Base-by-base conservation (phyloP, 352 stramenopile genomes). In the Phytopythium aichiense region DNA sequence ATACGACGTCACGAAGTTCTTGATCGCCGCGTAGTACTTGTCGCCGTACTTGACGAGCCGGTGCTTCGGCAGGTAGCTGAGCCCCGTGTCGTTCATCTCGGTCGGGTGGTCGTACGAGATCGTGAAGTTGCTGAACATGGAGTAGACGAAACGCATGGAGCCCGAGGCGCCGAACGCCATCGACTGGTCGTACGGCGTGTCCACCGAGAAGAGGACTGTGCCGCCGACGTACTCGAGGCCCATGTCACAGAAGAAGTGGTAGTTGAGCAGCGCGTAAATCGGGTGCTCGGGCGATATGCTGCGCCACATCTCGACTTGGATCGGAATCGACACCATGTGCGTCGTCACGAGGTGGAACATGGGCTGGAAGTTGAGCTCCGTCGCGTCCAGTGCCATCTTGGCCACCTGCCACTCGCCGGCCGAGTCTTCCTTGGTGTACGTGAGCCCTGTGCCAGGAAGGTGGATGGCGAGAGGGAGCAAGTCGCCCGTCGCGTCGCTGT, bases 251-350 rank as follows among this genome's bases (percentile, higher is more conserved):
- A 66, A 67, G 22, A 76, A 65, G 60, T 84, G 75, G 25, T 79
- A 67, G 60, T 71, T 55, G 11, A 84, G 53, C 37, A 84, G 59
- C 16, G 66, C 68, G 31, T 76, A 68, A 48, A 84, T 63, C 18
- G 75, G 70, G 54, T 81, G 75, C 0, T 71, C 51, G 7, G 33
- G 35, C 0, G 63, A 62, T 66, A 82, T 75, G 15, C 58, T 71
- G 6, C 76, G 71, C 28, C 77, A 70, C 46, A 77, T 63, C 56
- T 81, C 76, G n/a, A 81, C 71, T 13, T 76, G 73, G 33, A 81
- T 71, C 28, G 73, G 73, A 4, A 75, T 69, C 0, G 56, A 69
- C 31, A 81, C 53, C 38, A 68, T 50, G 56, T 74, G 70, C 31
- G 66, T 68, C 51, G 74, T 57, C 13, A 69, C 63, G n/a, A 70